Base-by-base conservation (phyloP, 176 grass and related monocot species). In the Musa acuminata region DNA sequence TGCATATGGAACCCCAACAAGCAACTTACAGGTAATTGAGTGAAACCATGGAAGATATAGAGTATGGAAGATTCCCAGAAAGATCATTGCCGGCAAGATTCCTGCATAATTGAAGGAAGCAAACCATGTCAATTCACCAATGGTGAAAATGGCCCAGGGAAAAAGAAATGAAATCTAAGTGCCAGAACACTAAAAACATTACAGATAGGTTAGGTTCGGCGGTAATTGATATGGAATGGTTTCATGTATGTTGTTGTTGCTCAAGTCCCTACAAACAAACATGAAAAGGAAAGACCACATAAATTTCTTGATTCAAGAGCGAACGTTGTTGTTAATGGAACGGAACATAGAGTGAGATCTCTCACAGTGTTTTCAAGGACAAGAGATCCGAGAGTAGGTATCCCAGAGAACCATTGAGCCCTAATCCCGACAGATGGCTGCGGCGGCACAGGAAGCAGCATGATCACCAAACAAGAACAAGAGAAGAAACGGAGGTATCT, bases 31-130 rank as follows among this genome's bases (percentile, higher is more conserved):
- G 71, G 84, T 95, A 95, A 64, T 88, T 79, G 58, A 99, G 83
- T 8, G 88, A 86, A 85, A 49, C 73, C 86, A 99, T 89, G 49
- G 52, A 65, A 76, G 82, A 86, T 79, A 99, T 81, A 76, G 96
- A 99, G 76, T 95, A 99, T 21, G 96, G 96, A 81, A 99, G 84
- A 72, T 91, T 87, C 64, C 86, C 83, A 27, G 66, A 78, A 72
- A 99, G 85, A 64, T 87, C 89, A 81, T 99, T 99, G 81, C 19
- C 80, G 69, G 80, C 96, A 69, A 99, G 86, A 89, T 99, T 95
- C 82, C 96, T 99, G 74, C 22, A 70, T 69, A 11, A 66, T 51
- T 8, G 11, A 77, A 81, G n/a, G 80, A 80, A 64, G 48, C 53
- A 53, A 25, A 27, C 55, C 23, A 70, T 57, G 12, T 21, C 13